These are phyloP conservation scores for Trypanosoma vivax DNA, from an alignment of 208 protist genomes.

Conservation along the genomic window DNA sequence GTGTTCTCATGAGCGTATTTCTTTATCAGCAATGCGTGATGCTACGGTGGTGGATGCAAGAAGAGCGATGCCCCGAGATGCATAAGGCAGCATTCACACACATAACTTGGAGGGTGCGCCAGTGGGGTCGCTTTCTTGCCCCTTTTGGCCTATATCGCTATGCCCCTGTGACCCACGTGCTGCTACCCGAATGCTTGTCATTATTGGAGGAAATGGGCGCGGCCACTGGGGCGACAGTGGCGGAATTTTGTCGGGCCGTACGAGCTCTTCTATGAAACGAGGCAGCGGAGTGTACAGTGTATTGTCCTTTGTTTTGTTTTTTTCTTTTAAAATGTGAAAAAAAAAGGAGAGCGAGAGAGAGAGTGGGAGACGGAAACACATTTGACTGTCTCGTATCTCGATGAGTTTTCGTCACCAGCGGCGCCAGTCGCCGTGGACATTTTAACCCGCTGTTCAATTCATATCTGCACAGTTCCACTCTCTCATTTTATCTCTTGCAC, in stretches of 20 bases:
- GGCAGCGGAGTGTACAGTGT: neutral
- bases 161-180: conserved; percentile 2
- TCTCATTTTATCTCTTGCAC: too few relatives aligned
- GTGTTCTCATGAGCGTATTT: conserved; percentile 19
- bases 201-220: conserved; percentile 1
- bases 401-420: too few relatives aligned
- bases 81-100: neutral
- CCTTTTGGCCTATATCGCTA: conserved; percentile 12
- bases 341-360: neutral
- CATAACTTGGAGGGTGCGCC: conserved; percentile 5
- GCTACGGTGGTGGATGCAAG: neutral
- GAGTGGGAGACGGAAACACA: neutral
- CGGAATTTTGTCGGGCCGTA: conserved; percentile 8
- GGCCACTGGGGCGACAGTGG: neutral
- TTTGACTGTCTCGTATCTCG: neutral
- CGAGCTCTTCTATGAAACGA: conserved; percentile 13
- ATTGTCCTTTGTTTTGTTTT: neutral
- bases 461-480: too few relatives aligned
- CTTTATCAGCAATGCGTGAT: conserved; percentile 11
- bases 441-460: too few relatives aligned
- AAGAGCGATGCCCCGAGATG: conserved; percentile 1
- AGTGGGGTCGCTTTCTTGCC: conserved; percentile 15
- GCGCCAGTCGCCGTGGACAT: too few relatives aligned
- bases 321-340: conserved; percentile 6
- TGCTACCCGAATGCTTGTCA: conserved; percentile 17